Percentiles rank a stretch among this genome's conserved stretches.
phyloP scores from a whole-genome alignment of 1,284 basidiomycete genomes.

The Coriolopsis trogii region DNA sequence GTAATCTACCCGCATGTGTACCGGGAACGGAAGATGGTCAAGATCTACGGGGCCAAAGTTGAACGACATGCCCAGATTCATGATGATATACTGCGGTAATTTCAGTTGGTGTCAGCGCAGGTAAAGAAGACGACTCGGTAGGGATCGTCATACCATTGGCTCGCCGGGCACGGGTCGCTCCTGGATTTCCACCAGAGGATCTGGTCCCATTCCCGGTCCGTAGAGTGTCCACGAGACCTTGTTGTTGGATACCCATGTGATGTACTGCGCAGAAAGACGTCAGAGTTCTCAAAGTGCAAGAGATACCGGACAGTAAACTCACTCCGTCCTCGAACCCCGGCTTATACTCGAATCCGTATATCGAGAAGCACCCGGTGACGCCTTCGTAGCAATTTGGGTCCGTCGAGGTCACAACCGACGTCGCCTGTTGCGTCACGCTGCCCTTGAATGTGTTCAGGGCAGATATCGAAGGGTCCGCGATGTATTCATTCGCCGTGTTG shows the following conservation, averaged over 20 bases:
- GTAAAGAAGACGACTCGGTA: slow-evolving; percentile 21
- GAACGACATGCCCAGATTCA: slow-evolving; percentile 57
- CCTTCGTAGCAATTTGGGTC: slow-evolving; percentile 58
- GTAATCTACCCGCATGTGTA: slow-evolving; percentile 58
- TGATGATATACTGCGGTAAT: slow-evolving; percentile 46
- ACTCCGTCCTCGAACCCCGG: slow-evolving; percentile 41
- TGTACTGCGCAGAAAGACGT: slow-evolving; percentile 42
- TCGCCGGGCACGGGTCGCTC: slow-evolving; percentile 64
- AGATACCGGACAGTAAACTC: slow-evolving; percentile 24
- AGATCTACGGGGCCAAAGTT: slow-evolving; percentile 57
- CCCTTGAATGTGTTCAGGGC: slow-evolving; percentile 54
- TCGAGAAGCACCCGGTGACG: slow-evolving; percentile 42
- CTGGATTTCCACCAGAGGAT: slow-evolving; percentile 52
- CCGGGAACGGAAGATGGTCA: slow-evolving; percentile 45
- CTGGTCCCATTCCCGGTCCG: slow-evolving; percentile 57
- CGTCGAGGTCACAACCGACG: slow-evolving; percentile 52
- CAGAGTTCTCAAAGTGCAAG: not conserved
- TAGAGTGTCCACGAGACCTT: slow-evolving; percentile 62
- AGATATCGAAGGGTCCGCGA: slow-evolving; percentile 51
- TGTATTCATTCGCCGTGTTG: slow-evolving; percentile 48
- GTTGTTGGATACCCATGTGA: slow-evolving; percentile 60
- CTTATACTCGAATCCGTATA: slow-evolving; percentile 52
- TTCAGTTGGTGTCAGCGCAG: not conserved
- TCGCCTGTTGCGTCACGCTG: slow-evolving; percentile 62
- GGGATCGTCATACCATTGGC: too few relatives aligned